Conservation (phyloP, 2,329 filamentous ascomycete species). For the Hymenotorrendiella dingleyae region DNA sequence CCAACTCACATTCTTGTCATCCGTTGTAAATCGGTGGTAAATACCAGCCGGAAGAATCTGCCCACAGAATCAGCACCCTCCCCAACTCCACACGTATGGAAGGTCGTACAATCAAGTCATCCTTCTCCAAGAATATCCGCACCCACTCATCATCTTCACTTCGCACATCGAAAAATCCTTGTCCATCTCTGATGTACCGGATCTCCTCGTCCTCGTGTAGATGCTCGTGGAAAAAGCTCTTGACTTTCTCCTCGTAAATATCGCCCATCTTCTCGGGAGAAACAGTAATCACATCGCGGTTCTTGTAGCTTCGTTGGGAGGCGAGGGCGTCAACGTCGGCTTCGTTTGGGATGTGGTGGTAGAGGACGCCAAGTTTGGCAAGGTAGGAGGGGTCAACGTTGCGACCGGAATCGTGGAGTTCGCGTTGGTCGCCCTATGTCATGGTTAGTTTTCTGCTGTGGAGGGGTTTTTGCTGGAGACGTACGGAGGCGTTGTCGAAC, state of each 20-base stretch:
- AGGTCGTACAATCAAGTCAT: conserved; percentile 63
- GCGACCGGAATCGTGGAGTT: conserved; percentile 79
- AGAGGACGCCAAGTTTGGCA: conserved; percentile 69
- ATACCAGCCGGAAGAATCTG: conserved; percentile 85
- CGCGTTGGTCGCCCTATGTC: conserved; percentile 81
- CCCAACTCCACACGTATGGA: background rate
- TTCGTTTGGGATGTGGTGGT: conserved; percentile 61
- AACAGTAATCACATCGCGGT: conserved; percentile 88
- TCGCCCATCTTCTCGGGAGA: conserved; percentile 81
- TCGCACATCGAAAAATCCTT: conserved; percentile 90
- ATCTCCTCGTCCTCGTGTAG: conserved; percentile 99
- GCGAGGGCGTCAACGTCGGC: conserved; percentile 70
- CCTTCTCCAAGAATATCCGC: conserved; percentile 74
- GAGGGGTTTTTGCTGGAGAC: conserved; percentile 15
- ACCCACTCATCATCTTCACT: conserved; percentile 83
- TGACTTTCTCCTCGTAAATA: conserved; percentile 88
- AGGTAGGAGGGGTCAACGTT: conserved; percentile 61
- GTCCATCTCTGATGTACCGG: conserved; percentile 81
- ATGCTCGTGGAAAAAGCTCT: conserved; percentile 90
- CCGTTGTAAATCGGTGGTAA: conserved; percentile 95
- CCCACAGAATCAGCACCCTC: conserved; percentile 10
- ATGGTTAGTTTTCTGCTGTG: conserved; percentile 9
- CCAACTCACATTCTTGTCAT: conserved; percentile 74
- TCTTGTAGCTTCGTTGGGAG: conserved; percentile 73
- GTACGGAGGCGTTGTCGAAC: conserved; percentile 61